A percentile compares a stretch with the other conserved stretches of the same genome.
Conservation (phyloP, 768 basidiomycete species). For the Trametes elegans region DNA sequence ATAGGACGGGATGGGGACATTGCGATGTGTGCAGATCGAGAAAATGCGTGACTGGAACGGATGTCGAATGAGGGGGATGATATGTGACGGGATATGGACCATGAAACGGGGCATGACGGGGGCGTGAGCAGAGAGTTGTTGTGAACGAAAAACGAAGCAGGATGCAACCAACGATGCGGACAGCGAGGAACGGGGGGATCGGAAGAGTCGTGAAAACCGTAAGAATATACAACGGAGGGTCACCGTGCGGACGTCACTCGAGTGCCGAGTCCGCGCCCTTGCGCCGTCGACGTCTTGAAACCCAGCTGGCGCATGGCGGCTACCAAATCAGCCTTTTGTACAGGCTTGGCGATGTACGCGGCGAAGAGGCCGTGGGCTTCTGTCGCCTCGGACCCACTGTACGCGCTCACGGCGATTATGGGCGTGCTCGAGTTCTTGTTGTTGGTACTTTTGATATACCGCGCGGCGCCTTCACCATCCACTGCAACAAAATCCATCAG, state of each 20-base stretch:
- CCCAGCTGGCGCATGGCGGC: constrained; percentile 81
- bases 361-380: constrained; percentile 71
- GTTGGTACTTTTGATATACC: constrained; percentile 96
- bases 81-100: constrained; percentile 18
- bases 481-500: constrained; percentile 21
- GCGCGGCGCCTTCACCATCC: constrained; percentile 90
- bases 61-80: constrained; percentile 16
- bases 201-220: constrained; percentile 11
- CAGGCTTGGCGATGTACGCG: constrained; percentile 82
- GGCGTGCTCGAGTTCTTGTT: constrained; percentile 94
- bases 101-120: constrained; percentile 19
- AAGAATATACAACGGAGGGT: constrained; percentile 21
- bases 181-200: constrained; percentile 10
- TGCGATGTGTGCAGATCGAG: constrained; percentile 19
- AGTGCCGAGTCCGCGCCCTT: constrained; percentile 35
- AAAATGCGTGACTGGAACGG: constrained; percentile 25
- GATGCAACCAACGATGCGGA: constrained; percentile 16
- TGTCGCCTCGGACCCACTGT: constrained; percentile 66
- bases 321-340: constrained; percentile 84
- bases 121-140: constrained; percentile 18
- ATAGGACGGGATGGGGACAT: constrained; percentile 6
- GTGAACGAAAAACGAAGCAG: constrained; percentile 21
- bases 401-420: constrained; percentile 89
- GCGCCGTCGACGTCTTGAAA: constrained; percentile 81
- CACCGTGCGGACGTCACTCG: constrained; percentile 20